phyloP scores from a whole-genome alignment of 176 grass and related monocot genomes.

The Cymbopogon citratus region DNA sequence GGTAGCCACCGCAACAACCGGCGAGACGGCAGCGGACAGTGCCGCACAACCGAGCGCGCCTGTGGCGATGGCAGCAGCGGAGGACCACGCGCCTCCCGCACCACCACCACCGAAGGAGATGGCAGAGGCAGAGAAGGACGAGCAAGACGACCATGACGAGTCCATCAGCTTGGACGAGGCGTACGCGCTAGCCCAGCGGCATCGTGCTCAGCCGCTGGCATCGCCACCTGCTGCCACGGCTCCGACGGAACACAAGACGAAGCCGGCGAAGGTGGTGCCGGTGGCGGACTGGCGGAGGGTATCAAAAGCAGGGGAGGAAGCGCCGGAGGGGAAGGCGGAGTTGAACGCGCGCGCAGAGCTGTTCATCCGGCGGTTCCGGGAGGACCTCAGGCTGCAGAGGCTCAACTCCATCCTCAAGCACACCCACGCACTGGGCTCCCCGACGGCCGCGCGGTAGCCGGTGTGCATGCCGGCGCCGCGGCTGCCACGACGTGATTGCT shows the following conservation, averaged over 20 bases:
- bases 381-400: slow-evolving; percentile 41
- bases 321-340: slow-evolving; percentile 24
- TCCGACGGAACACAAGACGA: not conserved
- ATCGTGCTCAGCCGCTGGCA: not conserved
- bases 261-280: not conserved
- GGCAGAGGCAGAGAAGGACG: not conserved
- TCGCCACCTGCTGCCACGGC: not conserved
- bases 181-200: not conserved
- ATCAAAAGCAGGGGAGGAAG: not conserved
- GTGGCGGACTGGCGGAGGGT: not conserved
- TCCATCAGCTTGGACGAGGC: slow-evolving; percentile 27
- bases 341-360: slow-evolving; percentile 36
- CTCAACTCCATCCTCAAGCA: slow-evolving; percentile 35
- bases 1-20: not conserved
- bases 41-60: not conserved
- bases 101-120: not conserved
- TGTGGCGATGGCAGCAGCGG: not conserved
- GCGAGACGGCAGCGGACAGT: not conserved
- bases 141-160: not conserved
- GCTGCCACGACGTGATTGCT: not conserved
- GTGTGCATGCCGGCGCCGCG: too few species aligned
- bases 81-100: not conserved
- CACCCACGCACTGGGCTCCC: not conserved
- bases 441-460: not conserved
- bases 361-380: slow-evolving; percentile 46